Evolutionary conservation across 176 grass and related monocot genomes (phyloP).

Genomic region (Poa annua): DNA sequence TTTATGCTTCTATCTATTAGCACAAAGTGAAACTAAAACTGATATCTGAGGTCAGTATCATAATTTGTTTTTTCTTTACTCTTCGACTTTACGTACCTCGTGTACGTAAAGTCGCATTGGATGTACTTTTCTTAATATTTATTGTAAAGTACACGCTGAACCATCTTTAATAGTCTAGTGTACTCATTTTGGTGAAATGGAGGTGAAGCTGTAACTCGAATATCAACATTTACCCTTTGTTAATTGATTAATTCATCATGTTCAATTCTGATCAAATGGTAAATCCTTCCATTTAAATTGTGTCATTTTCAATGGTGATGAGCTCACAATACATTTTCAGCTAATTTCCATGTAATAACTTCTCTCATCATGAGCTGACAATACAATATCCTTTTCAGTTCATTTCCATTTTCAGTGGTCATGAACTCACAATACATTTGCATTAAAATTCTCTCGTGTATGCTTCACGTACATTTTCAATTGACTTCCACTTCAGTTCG

Average conservation of each 20-base stretch:
- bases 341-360: neutral
- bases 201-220: neutral
- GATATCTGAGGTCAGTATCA: neutral
- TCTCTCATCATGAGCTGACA: neutral
- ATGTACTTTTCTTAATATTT: neutral
- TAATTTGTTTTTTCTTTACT: neutral
- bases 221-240: neutral
- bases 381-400: neutral
- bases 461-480: neutral
- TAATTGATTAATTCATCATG: neutral
- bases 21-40: neutral
- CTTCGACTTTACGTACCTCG: neutral
- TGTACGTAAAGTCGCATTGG: no score
- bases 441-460: no score
- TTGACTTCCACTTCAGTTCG: neutral
- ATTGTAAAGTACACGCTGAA: neutral
- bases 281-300: neutral
- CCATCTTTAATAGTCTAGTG: neutral
- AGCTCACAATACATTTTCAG: neutral
- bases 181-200: neutral
- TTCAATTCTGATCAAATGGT: neutral
- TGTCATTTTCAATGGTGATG: neutral
- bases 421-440: neutral
- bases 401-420: neutral
- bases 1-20: neutral